These are phyloP conservation scores for Lactarius trivialis DNA, from an alignment of 768 basidiomycete species.

Conservation along the genomic window DNA sequence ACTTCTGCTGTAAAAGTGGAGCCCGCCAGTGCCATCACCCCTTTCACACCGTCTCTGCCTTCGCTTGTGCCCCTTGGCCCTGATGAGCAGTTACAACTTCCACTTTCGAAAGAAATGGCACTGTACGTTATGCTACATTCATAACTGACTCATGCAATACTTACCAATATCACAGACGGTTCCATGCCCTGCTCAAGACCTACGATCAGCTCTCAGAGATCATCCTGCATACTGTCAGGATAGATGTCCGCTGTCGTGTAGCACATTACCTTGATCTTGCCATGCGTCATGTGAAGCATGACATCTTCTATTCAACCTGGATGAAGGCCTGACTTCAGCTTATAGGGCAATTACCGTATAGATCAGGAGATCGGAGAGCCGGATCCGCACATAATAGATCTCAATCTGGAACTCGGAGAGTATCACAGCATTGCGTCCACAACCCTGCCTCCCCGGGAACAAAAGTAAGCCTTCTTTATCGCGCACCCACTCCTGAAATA, in stretches of 20 bases:
- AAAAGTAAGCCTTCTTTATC: slow-evolving; percentile 43
- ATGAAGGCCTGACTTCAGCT: slow-evolving; percentile 2
- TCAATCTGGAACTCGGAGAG: slow-evolving; percentile 72
- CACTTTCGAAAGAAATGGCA: slow-evolving; percentile 83
- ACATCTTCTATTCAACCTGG: no score
- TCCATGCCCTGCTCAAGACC: slow-evolving; percentile 83
- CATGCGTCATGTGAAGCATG: slow-evolving; percentile 44
- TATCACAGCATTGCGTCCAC: slow-evolving; percentile 64
- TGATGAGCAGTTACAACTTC: slow-evolving; percentile 54
- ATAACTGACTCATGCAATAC: slow-evolving; percentile 62
- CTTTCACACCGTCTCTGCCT: slow-evolving; percentile 43
- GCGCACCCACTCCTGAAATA: slow-evolving; percentile 17
- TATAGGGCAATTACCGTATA: slow-evolving; percentile 77
- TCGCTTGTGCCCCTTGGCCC: slow-evolving; percentile 32
- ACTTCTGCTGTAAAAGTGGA: slow-evolving; percentile 46
- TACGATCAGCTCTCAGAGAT: slow-evolving; percentile 86
- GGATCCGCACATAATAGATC: slow-evolving; percentile 80
- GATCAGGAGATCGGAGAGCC: slow-evolving; percentile 86
- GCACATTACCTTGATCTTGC: slow-evolving; percentile 64
- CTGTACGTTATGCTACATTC: slow-evolving; percentile 62
- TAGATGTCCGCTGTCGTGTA: slow-evolving; percentile 80
- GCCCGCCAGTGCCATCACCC: slow-evolving; percentile 40
- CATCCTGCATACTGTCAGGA: slow-evolving; percentile 79
- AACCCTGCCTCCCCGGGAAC: slow-evolving; percentile 56
- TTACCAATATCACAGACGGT: slow-evolving; percentile 53